Evolutionary conservation across 768 basidiomycete species (phyloP).

Genomic region (Strobilomyces dryophilus): DNA sequence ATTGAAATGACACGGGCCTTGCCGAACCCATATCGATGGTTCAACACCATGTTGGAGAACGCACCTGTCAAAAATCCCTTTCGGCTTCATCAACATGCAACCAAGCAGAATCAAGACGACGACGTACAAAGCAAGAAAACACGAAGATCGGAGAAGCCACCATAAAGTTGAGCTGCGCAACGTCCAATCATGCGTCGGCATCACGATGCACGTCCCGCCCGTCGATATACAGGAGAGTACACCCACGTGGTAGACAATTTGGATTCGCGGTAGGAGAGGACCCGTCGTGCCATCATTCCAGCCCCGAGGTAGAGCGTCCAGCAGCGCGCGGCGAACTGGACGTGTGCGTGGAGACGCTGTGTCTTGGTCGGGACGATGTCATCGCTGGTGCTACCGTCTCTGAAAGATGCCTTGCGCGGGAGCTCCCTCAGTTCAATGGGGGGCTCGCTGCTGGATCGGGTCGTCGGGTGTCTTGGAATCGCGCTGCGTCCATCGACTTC

Average conservation of each 20-base stretch:
- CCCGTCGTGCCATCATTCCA: conserved; percentile 13
- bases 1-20: conserved; percentile 26
- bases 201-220: too few species aligned
- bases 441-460: not conserved
- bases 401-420: not conserved
- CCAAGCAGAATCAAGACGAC: not conserved
- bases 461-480: conserved; percentile 8
- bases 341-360: conserved; percentile 19
- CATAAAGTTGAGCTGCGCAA: conserved; percentile 34
- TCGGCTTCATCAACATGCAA: not conserved
- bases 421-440: conserved; percentile 11
- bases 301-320: conserved; percentile 29
- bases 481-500: not conserved
- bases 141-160: conserved; percentile 43
- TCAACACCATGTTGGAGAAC: conserved; percentile 26
- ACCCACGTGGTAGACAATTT: conserved; percentile 33
- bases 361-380: conserved; percentile 10
- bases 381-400: not conserved
- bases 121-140: conserved; percentile 35
- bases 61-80: conserved; percentile 34
- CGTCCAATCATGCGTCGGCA: not conserved
- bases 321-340: conserved; percentile 5
- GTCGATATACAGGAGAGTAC: not conserved
- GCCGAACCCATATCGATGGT: conserved; percentile 32
- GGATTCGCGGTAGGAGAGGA: conserved; percentile 8